A percentile compares a stretch with the other conserved stretches of the same genome.
Evolutionary conservation across 257 asterid species (phyloP).

Genomic region (Solanum piurae): DNA sequence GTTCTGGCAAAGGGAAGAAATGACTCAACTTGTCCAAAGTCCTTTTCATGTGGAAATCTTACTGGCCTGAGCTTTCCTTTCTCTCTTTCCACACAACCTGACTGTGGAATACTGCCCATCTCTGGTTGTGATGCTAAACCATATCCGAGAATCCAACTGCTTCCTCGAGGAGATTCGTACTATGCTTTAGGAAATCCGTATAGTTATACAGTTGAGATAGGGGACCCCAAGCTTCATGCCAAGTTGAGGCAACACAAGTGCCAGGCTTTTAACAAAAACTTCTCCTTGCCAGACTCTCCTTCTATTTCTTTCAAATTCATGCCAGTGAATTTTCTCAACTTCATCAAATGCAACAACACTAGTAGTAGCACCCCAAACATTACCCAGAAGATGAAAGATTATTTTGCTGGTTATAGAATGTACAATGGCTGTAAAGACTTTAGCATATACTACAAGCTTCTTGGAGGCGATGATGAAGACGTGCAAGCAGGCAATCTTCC

Average conservation of each 20-base stretch:
- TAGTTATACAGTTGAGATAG: accelerated
- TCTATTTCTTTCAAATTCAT: not conserved
- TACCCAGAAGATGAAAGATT: not conserved
- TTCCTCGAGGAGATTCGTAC: not conserved
- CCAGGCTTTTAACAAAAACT: not conserved
- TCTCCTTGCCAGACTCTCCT: not conserved
- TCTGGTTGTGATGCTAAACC: not conserved
- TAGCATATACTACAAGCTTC: not conserved
- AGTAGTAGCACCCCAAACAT: not conserved
- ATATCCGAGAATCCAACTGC: not conserved
- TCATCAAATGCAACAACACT: not conserved
- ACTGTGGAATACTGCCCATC: not conserved
- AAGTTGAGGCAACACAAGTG: not conserved
- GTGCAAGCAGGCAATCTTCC: not conserved
- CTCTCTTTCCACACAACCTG: not conserved
- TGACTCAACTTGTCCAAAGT: not conserved
- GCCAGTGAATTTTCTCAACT: accelerated
- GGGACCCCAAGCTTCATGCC: not conserved
- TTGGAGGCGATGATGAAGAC: not conserved
- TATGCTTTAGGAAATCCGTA: accelerated
- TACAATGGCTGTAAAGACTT: not conserved
- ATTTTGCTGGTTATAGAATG: not conserved
- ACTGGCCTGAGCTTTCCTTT: not conserved
- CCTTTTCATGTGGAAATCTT: not conserved
- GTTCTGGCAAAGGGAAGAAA: not conserved